phyloP scores from a whole-genome alignment of 2,329 filamentous ascomycete species.

The Lasiodiplodia sp. region DNA sequence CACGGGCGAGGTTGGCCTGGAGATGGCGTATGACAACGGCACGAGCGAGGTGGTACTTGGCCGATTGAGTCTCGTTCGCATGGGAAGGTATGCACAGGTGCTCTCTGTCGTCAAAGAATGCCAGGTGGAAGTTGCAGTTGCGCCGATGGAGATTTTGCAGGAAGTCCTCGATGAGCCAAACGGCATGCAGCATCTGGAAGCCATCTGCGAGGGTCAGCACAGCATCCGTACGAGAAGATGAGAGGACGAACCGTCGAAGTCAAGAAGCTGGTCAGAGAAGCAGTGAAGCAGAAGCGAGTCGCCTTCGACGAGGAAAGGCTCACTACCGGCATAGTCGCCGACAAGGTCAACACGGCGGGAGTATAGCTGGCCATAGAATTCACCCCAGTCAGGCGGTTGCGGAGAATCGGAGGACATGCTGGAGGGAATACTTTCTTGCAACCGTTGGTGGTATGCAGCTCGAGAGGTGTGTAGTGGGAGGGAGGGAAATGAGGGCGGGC shows the following conservation, averaged over 20 bases:
- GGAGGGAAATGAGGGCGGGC: neutral
- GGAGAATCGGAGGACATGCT: neutral
- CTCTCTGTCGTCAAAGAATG: slow-evolving; percentile 70
- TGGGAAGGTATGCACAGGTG: slow-evolving; percentile 62
- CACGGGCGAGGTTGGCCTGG: slow-evolving; percentile 49
- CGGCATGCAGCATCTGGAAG: slow-evolving; percentile 75
- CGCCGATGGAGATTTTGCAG: slow-evolving; percentile 66
- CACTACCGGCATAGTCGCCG: slow-evolving; percentile 77
- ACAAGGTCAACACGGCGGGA: slow-evolving; percentile 60
- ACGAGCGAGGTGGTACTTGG: slow-evolving; percentile 69
- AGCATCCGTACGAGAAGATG: neutral
- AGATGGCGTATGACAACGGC: slow-evolving; percentile 71
- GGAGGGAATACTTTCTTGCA: neutral
- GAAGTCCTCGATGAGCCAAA: slow-evolving; percentile 72
- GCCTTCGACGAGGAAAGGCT: slow-evolving; percentile 76
- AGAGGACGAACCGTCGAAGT: slow-evolving; percentile 61
- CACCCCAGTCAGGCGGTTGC: neutral
- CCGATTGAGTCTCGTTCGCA: slow-evolving; percentile 41
- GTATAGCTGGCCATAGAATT: slow-evolving; percentile 42
- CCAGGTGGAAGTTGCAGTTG: slow-evolving; percentile 74
- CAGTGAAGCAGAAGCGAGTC: slow-evolving; percentile 73
- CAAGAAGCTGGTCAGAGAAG: slow-evolving; percentile 67
- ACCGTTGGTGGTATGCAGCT: neutral
- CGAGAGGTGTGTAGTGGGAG: neutral
- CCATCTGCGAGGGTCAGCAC: slow-evolving; percentile 49